phyloP scores from a whole-genome alignment of 345 rosid species.

The Populus alba region DNA sequence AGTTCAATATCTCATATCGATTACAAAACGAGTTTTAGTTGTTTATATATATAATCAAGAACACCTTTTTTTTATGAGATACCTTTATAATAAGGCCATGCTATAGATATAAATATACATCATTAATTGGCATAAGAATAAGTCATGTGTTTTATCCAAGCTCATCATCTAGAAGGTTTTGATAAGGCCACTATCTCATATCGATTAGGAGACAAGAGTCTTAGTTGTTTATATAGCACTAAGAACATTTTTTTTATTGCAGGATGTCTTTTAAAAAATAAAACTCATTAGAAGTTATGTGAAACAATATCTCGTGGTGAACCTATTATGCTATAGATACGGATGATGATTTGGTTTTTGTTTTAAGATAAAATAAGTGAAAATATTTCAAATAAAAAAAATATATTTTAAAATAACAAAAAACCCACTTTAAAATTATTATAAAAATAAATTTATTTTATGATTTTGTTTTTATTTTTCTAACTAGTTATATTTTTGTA shows the following conservation, averaged over 20 bases:
- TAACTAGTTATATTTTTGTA: too few species aligned
- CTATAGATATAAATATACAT: rapidly evolving
- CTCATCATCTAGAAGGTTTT: rapidly evolving
- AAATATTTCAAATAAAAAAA: too few species aligned
- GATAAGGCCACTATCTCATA: too few species aligned
- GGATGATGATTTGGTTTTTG: rapidly evolving
- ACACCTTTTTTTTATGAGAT: rapidly evolving
- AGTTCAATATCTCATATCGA: rapidly evolving
- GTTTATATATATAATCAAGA: rapidly evolving
- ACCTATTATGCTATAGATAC: rapidly evolving
- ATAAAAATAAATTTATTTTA: too few species aligned
- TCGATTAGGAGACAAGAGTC: rapidly evolving
- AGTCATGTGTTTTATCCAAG: rapidly evolving
- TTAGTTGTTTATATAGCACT: too few species aligned
- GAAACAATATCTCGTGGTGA: too few species aligned
- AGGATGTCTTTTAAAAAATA: rapidly evolving
- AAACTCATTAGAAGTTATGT: rapidly evolving
- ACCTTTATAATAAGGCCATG: rapidly evolving
- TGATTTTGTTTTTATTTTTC: too few species aligned
- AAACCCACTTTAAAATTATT: too few species aligned
- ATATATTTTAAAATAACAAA: too few species aligned
- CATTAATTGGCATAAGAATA: rapidly evolving
- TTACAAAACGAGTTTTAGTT: rapidly evolving
- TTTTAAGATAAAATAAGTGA: too few species aligned
- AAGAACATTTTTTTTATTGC: rapidly evolving